Percentiles rank a stretch among this genome's conserved stretches.
These are phyloP conservation scores for Globisporangium sylvaticum DNA, from an alignment of 352 stramenopile genomes.

Conservation along the genomic window DNA sequence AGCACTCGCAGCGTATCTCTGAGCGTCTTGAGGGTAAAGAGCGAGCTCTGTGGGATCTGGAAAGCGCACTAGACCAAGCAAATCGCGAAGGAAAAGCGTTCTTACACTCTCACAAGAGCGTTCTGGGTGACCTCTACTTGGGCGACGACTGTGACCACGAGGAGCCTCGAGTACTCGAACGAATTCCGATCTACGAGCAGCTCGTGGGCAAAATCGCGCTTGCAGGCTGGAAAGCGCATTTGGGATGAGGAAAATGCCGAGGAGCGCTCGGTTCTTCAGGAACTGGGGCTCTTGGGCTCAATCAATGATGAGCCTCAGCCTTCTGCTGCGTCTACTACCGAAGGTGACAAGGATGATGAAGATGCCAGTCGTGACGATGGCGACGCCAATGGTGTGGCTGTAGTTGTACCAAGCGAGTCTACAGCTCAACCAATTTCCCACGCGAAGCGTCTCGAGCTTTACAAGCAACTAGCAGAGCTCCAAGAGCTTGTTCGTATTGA, in stretches of 20 bases:
- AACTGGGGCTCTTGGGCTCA: slow-evolving; percentile 15
- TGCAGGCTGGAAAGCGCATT: slow-evolving; percentile 4
- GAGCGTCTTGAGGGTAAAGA: neutral
- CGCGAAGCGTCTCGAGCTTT: slow-evolving; percentile 13
- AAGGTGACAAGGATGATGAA: no score
- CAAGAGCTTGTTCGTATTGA: neutral
- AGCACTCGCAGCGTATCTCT: neutral
- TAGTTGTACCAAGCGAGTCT: neutral
- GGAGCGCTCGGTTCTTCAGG: slow-evolving; percentile 19
- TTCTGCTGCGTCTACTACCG: no score
- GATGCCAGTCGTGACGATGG: no score
- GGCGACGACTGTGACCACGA: neutral
- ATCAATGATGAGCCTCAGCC: no score
- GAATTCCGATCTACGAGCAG: slow-evolving; percentile 10
- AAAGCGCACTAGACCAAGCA: neutral
- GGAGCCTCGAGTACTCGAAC: neutral
- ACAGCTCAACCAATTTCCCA: neutral
- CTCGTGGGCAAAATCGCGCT: slow-evolving; percentile 4
- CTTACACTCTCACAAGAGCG: neutral
- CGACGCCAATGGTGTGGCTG: neutral
- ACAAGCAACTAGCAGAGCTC: slow-evolving; percentile 6
- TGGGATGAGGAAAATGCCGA: slow-evolving; percentile 11
- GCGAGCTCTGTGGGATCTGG: neutral
- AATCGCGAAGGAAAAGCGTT: neutral
- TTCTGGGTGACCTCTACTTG: neutral